Evolutionary conservation across 306 rosid genomes (phyloP).

Genomic region (Ceratonia siliqua): DNA sequence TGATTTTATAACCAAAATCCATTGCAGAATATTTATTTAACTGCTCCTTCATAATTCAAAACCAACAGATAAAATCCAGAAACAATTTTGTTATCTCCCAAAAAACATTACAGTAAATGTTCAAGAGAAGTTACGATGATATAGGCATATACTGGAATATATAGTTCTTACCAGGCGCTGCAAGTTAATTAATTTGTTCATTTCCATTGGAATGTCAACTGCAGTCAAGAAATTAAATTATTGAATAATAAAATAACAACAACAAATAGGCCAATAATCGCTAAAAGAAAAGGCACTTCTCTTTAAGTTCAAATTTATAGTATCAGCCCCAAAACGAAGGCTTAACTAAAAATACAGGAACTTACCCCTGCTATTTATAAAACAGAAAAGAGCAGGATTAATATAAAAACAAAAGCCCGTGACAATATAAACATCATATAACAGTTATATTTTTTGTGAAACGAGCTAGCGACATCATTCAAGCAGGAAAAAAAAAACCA

Average conservation of each 20-base stretch:
- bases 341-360: too few species aligned
- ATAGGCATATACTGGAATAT: slow-evolving; percentile 20
- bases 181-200: slow-evolving; percentile 72
- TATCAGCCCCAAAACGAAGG: too few species aligned
- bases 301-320: too few species aligned
- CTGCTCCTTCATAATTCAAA: background rate
- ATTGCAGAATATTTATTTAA: slow-evolving; percentile 9
- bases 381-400: too few species aligned
- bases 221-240: slow-evolving; percentile 41
- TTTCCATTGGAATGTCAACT: slow-evolving; percentile 82
- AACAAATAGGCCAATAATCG: background rate
- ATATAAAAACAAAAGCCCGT: too few species aligned
- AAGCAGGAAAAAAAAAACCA: too few species aligned
- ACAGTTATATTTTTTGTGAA: too few species aligned
- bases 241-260: background rate
- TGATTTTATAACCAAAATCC: slow-evolving; percentile 7
- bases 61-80: background rate
- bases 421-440: too few species aligned
- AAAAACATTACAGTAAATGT: background rate
- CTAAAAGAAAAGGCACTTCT: too few species aligned
- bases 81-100: background rate
- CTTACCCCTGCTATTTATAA: too few species aligned
- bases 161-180: slow-evolving; percentile 74
- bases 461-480: too few species aligned
- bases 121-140: slow-evolving; percentile 10